A percentile compares a stretch with the other conserved stretches of the same genome.
Conservation (phyloP, 1,284 basidiomycete species). For the Ceratobasidium sp. region DNA sequence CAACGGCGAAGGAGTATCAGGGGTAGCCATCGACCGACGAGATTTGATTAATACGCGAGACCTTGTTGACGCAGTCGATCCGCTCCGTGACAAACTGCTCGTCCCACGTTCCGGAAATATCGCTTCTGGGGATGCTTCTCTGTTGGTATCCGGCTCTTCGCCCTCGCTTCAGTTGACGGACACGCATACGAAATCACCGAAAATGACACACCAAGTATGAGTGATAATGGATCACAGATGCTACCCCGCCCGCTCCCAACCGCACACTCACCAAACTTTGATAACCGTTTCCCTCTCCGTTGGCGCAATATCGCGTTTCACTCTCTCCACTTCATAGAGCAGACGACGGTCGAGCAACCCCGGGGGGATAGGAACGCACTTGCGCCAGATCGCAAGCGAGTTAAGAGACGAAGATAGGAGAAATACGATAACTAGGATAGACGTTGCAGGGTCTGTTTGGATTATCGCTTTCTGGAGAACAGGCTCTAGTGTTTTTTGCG, state of each 20-base stretch:
- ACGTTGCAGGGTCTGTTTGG: slow-evolving; percentile 13
- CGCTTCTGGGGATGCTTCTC: background rate
- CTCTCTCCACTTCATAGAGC: background rate
- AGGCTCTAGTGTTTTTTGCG: slow-evolving; percentile 34
- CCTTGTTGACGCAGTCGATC: slow-evolving; percentile 9
- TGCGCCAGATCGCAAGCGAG: slow-evolving; percentile 40
- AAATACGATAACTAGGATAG: slow-evolving; percentile 27
- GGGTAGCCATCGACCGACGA: background rate
- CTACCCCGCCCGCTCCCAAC: background rate
- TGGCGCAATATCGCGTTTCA: slow-evolving; percentile 19
- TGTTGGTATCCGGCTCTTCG: slow-evolving; percentile 6
- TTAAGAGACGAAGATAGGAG: slow-evolving; percentile 32
- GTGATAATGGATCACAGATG: background rate
- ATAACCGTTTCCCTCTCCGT: slow-evolving; percentile 2
- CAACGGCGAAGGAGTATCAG: background rate
- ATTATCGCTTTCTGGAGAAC: slow-evolving; percentile 26
- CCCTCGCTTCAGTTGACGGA: slow-evolving; percentile 6
- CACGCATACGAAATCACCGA: slow-evolving; percentile 2
- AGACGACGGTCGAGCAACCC: background rate
- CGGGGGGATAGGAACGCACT: slow-evolving; percentile 7
- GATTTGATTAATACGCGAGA: background rate
- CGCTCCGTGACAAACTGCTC: background rate
- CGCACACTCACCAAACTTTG: slow-evolving; percentile 16
- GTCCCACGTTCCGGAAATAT: background rate
- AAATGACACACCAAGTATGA: slow-evolving; percentile 16